Evolutionary conservation across 2,329 filamentous ascomycete species (phyloP), one percentile per base, ranked within the genome.

Genomic region (Chrysoporthe deuterocubensis): DNA sequence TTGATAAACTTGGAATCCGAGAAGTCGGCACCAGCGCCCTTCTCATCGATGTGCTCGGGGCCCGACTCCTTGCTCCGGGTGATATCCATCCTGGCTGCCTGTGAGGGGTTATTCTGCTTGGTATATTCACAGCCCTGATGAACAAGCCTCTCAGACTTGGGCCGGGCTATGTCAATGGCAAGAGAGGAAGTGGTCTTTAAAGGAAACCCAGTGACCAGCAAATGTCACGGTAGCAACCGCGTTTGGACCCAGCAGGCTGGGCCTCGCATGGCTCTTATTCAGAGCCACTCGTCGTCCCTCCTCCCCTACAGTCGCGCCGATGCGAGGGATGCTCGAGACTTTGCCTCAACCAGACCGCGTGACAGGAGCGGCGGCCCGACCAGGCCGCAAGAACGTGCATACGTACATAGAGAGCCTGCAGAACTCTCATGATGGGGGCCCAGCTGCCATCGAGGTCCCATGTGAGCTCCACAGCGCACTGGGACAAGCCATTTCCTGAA

Each of bases 1-100:
- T 76, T 78, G 68, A 81, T 76, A 3, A 73, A 72, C 73, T 81
- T 81, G 72, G 72, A 63, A 46, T 77, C 73, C 50, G 73, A 71
- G 67, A 78, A 74, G 13, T 74, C 74, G 58, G 72, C 68, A 34
- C 73, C 75, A 14, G 73, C 72, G 65, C 72, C 75, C 71, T 79
- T 69, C 56, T 71, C 70, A 58, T 70, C 69, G 42, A 67, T 44
- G 58, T 70, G 69, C 43, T 70, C 61, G 13, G 64, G 50, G 48
- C 48, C 44, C 4, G 61, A 21, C 64, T 69, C 69, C 37, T 70
- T 68, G 69, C 69, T 70, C 9, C 59, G 63, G 34, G 61, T 69
- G 26, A 44, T 66, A 34, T 70, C 60, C 69, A 70, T 70, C n/a
- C 16, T 64, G 44, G 42, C 57, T 32, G 60, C n/a, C 34, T 42